Percentiles rank a stretch among this genome's conserved stretches.
Evolutionary conservation across 78 protist genomes (phyloP).

Genomic region (Dictyostelium purpureum): DNA sequence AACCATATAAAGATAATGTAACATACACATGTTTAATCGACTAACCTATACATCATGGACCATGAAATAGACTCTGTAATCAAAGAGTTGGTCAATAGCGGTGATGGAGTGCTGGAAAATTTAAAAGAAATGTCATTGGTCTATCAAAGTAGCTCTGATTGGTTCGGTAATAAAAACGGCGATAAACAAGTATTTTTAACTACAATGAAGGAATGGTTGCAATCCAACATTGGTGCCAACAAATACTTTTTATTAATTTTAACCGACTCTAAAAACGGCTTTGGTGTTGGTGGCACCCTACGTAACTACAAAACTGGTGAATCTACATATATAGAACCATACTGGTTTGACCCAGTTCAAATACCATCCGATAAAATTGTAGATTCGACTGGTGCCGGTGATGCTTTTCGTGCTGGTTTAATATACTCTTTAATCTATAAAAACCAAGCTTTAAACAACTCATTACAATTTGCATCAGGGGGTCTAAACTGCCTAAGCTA

Average conservation of each 20-base stretch:
- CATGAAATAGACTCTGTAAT: not conserved
- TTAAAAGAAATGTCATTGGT: not conserved
- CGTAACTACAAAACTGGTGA: no score
- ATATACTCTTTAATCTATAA: not conserved
- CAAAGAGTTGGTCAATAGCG: not conserved
- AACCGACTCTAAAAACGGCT: constrained; percentile 62
- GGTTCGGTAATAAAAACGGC: not conserved
- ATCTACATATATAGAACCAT: not conserved
- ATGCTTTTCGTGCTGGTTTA: constrained; percentile 43
- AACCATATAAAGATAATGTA: not conserved
- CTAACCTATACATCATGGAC: constrained; percentile 60
- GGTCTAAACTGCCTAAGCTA: constrained; percentile 16
- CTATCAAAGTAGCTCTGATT: constrained; percentile 33
- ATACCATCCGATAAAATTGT: not conserved
- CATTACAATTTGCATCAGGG: constrained; percentile 12
- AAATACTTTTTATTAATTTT: constrained; percentile 13
- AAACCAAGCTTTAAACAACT: not conserved
- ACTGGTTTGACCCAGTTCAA: not conserved
- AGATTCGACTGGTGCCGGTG: constrained; percentile 72
- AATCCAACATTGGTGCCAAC: not conserved
- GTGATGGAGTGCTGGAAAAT: no score
- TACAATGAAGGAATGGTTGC: not conserved
- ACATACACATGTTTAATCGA: not conserved
- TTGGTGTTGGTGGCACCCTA: constrained; percentile 24
- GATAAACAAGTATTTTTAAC: not conserved